Base-by-base conservation (phyloP, 805 yeast genomes). In the Grigorovia humatica region DNA sequence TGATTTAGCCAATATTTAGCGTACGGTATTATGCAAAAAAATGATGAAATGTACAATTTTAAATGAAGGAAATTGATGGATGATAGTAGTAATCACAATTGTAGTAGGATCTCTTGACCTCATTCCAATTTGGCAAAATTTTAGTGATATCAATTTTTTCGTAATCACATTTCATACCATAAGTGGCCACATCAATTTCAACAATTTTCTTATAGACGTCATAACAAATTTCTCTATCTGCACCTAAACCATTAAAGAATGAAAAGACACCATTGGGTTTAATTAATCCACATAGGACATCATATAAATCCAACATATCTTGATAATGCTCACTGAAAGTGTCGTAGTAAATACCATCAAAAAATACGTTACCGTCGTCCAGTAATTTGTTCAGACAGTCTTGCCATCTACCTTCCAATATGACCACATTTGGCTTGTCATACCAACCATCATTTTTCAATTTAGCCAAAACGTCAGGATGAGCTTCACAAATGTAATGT, bases 321-420 rank as follows among this genome's bases (percentile, higher is more conserved):
- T 74, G 74, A 66, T 91, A 90, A 64, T 88, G 95, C 64, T 90
- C 98, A 56, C 95, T 85, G 66, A 85, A 90, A 0, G 98, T 91
- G 65, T 90, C 98, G 64, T 86, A 90, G 68, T 90, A 90, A 40
- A 91, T 85, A 3, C 97, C 97, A 63, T 89, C 88, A 67, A 90
- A 86, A 60, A 81, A 85, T 1, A 85, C 81, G 1, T 55, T 50
- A 27, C 85, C 85, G 43, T 76, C 60, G 49, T 78, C 79, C 29
- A 90, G 65, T 38, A 91, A 71, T 29, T 73, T 71, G 40, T 88
- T 85, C 43, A 90, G 65, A 7, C 81, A 77, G 43, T 85, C 93
- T 67, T 91, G 96, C 97, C 98, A 90, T 65, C 88, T 78, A n/a
- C 97, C 97, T 59, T 81, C 85, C 40, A 91, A 69, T 1, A 90